Evolutionary conservation across 2,329 filamentous ascomycete species (phyloP).

Genomic region (Verticillium albo-atrum): DNA sequence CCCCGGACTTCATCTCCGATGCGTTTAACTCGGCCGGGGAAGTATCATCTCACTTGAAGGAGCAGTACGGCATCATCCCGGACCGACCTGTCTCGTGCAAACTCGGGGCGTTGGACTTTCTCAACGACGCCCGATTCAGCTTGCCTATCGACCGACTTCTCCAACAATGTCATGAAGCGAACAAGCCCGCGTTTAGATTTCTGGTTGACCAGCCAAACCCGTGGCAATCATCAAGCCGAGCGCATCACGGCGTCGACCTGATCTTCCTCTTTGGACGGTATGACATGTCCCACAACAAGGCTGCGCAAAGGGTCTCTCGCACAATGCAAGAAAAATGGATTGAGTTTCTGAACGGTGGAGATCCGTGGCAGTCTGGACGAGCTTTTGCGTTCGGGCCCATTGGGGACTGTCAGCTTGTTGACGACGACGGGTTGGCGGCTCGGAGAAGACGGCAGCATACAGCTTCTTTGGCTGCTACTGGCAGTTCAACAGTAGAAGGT

Average conservation of each 20-base stretch:
- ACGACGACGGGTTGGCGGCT: constrained; percentile 20
- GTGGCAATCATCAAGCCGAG: constrained; percentile 38
- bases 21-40: constrained; percentile 23
- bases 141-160: constrained; percentile 18
- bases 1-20: constrained; percentile 24
- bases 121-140: constrained; percentile 26
- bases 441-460: constrained; percentile 11
- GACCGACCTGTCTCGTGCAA: constrained; percentile 33
- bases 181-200: constrained; percentile 30
- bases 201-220: constrained; percentile 40
- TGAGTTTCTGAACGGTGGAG: constrained; percentile 26
- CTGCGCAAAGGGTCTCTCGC: constrained; percentile 24
- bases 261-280: constrained; percentile 37
- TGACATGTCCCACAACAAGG: constrained; percentile 27
- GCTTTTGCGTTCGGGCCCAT: constrained; percentile 34
- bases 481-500: constrained; percentile 10
- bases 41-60: constrained; percentile 26
- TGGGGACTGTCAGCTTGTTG: constrained; percentile 26
- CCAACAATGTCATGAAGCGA: constrained; percentile 8
- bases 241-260: constrained; percentile 43
- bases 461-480: constrained; percentile 3
- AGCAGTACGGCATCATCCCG: constrained; percentile 33
- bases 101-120: constrained; percentile 32
- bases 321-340: constrained; percentile 36
- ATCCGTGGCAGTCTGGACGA: constrained; percentile 27